phyloP scores from a whole-genome alignment of 257 asterid species.

The Handroanthus guayacan region DNA sequence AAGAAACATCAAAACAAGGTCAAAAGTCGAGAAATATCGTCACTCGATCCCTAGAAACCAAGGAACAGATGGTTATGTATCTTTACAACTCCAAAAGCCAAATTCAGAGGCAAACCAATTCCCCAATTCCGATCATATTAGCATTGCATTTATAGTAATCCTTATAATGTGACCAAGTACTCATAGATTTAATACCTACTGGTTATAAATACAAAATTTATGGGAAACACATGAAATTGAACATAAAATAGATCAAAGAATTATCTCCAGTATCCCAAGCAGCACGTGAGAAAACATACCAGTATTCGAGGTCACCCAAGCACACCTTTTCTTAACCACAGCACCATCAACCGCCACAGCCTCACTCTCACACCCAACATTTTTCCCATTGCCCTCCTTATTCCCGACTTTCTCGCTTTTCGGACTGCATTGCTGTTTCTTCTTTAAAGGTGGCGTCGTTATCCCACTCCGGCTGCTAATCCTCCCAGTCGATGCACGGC shows the following conservation, averaged over 20 bases:
- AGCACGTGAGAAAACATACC: slow-evolving; percentile 53
- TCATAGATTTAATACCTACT: not conserved
- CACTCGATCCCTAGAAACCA: not conserved
- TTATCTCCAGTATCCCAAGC: slow-evolving; percentile 4
- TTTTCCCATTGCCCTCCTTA: slow-evolving; percentile 41
- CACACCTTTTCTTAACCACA: slow-evolving; percentile 70
- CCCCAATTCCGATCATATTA: slow-evolving; percentile 14
- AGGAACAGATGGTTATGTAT: not conserved
- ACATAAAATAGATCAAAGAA: slow-evolving; percentile 4
- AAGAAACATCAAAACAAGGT: slow-evolving; percentile 13
- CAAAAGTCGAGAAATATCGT: not conserved
- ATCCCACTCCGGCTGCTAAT: slow-evolving; percentile 50
- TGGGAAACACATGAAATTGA: slow-evolving; percentile 1
- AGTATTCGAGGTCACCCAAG: slow-evolving; percentile 90
- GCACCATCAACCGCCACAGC: slow-evolving; percentile 44
- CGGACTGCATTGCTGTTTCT: slow-evolving; percentile 55
- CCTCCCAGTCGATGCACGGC: slow-evolving; percentile 80
- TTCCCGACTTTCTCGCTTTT: slow-evolving; percentile 45
- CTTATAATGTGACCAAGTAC: not conserved
- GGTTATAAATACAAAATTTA: slow-evolving; percentile 11
- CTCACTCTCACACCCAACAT: slow-evolving; percentile 46
- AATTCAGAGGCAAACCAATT: not conserved
- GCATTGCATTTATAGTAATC: not conserved
- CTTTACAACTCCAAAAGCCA: slow-evolving; percentile 15
- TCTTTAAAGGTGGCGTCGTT: slow-evolving; percentile 35